Base-by-base conservation (phyloP, 495 filamentous ascomycete genomes). In the Chaetomium fimeti region DNA sequence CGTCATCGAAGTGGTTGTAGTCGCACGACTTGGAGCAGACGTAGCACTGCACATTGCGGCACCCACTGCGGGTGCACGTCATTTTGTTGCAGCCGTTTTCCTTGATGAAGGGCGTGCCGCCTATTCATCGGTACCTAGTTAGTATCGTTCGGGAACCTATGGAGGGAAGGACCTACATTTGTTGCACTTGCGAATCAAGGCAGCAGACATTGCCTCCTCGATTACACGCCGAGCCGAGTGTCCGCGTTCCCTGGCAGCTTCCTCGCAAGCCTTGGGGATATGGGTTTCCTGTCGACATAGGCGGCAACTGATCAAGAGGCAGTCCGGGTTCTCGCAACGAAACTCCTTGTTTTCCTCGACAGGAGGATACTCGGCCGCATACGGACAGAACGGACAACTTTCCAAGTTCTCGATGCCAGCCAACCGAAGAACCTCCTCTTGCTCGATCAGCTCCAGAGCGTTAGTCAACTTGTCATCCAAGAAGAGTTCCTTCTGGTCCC, bases 81-180 rank as follows among this genome's bases (percentile, higher is more conserved):
- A 96, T 88, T 76, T 92, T 95, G 74, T 96, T 96, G 77, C 92
- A 96, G 12, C 92, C 92, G 38, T 78, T 73, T 61, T 87, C 83
- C 71, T 95, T 96, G 71, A 95, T 78, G 68, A 88, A 91, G 0
- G 83, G 79, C 11, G 80, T 82, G 15, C 75, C 65, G 69, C 87
- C 87, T 82, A 48, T 29, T 1, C 40, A 52, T 28, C 20, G 32
- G 32, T 36, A 36, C 5, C 24, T n/a, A 40, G 69, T 79, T 60
- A 79, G 71, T 52, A 57, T 22, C 8, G 16, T 8, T 15, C 24
- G 5, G 27, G 22, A n/a, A 48, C 6, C 27, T 0, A n/a, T 5
- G 13, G 12, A 20, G 29, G 11, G 0, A 20, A 9, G 12, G 5
- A 60, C 80, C 71, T 68, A 83, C 83, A 85, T 62, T 78, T 78